Base-by-base conservation (phyloP, 2,329 filamentous ascomycete genomes). In the Trichoderma sp. region DNA sequence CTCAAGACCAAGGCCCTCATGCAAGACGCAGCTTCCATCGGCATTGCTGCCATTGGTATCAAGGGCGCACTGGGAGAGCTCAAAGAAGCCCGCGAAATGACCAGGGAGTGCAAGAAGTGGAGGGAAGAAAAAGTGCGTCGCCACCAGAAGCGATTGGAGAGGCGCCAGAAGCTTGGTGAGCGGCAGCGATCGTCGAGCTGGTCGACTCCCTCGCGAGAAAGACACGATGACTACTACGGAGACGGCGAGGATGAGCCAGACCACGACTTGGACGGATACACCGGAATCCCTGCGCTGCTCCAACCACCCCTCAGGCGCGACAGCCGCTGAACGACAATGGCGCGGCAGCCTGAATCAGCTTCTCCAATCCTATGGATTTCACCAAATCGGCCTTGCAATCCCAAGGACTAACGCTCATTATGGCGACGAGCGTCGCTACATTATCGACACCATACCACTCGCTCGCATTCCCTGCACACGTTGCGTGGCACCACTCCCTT, bases 1-100 rank as follows among this genome's bases (percentile, higher is more conserved):
- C 78, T 86, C 71, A 86, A 84, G 76, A 79, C 80, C 58, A 85
- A 82, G 73, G 83, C 84, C 12, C 73, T 86, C 10, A 72, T 86
- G 68, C 82, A 86, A 74, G 84, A 87, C 69, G 83, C 82, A 0
- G 84, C 84, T n/a, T 84, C 83, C 3, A 78, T 87, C 6, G 84
- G 84, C 64, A 82, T 87, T 58, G 85, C 84, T 1, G 83, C 83
- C 14, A 70, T 87, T 71, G 83, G 84, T 52, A 82, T 87, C 74
- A 84, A 85, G 72, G 81, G 83, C 41, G 84, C 84, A 69, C 69
- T 86, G 50, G 80, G 77, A 17, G 83, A 86, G 72, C 75, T 86
- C 72, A 85, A 86, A 74, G 82, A 85, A 68, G 84, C 79, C 65
- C 81, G 79, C 64, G 80, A 85, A 67, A 71, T 81, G 74, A 73